A percentile compares a stretch with the other conserved stretches of the same genome.
These are phyloP conservation scores for Iodosphaeria phyllophila DNA, from an alignment of 2,329 filamentous ascomycete species.

Conservation along the genomic window DNA sequence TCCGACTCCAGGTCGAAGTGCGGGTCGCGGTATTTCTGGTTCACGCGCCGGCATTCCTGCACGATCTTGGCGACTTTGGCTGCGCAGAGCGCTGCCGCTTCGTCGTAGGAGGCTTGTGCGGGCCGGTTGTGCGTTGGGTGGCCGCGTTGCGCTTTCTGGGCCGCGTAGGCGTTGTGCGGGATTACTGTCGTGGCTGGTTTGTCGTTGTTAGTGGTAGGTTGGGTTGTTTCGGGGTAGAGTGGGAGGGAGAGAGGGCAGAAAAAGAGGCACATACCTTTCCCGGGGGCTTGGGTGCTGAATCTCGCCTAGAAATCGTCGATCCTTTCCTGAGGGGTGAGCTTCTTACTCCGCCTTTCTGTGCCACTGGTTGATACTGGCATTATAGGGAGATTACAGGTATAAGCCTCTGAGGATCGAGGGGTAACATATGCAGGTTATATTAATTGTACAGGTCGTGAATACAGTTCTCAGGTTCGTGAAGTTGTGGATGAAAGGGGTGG, in stretches of 20 bases:
- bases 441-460: no score
- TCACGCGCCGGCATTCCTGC: slow-evolving; percentile 51
- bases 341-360: no score
- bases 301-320: slow-evolving; percentile 59
- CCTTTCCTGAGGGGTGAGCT: slow-evolving; percentile 44
- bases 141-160: slow-evolving; percentile 36
- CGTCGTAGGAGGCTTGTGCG: slow-evolving; percentile 50
- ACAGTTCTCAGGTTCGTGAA: no score
- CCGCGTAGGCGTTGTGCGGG: slow-evolving; percentile 46
- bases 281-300: slow-evolving; percentile 51
- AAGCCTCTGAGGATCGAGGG: no score
- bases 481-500: no score
- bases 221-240: neutral
- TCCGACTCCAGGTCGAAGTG: slow-evolving; percentile 74
- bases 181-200: slow-evolving; percentile 45
- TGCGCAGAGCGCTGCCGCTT: slow-evolving; percentile 49
- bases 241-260: neutral
- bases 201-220: slow-evolving; percentile 3
- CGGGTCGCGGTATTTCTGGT: slow-evolving; percentile 74
- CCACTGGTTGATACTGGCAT: slow-evolving; percentile 12
- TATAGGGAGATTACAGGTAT: slow-evolving; percentile 7
- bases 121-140: slow-evolving; percentile 33
- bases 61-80: slow-evolving; percentile 44
- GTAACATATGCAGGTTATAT: no score
- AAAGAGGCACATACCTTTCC: slow-evolving; percentile 32